A percentile compares a stretch with the other conserved stretches of the same genome.
phyloP scores from a whole-genome alignment of 306 rosid genomes.

The Castanea sativa region DNA sequence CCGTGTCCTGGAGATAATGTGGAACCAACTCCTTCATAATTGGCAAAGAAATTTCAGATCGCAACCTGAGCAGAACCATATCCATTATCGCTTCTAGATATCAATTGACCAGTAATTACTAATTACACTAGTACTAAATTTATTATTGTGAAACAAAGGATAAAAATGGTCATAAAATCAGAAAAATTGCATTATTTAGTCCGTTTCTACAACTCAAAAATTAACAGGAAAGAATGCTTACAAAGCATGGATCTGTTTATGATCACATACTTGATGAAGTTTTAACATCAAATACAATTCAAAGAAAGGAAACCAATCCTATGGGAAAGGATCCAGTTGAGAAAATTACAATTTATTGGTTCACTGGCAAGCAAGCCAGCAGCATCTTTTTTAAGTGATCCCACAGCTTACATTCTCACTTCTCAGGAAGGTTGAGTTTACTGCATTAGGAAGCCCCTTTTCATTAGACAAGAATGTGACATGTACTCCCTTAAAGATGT shows the following conservation, averaged over 20 bases:
- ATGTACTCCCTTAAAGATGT: background rate
- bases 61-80: slow-evolving; percentile 60
- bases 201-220: background rate
- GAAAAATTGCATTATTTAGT: background rate
- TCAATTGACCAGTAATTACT: background rate
- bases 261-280: background rate
- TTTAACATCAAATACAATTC: background rate
- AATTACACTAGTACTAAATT: background rate
- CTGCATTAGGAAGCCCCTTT: background rate
- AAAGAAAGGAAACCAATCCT: background rate
- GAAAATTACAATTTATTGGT: background rate
- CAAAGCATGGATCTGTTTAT: background rate
- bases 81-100: slow-evolving; percentile 24
- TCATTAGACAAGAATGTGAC: background rate
- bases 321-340: background rate
- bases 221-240: background rate
- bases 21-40: slow-evolving; percentile 94
- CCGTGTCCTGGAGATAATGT: slow-evolving; percentile 91
- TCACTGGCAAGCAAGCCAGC: background rate
- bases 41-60: slow-evolving; percentile 89
- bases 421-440: background rate
- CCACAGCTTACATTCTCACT: background rate
- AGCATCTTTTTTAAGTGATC: background rate
- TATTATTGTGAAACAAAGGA: background rate
- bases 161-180: background rate